phyloP scores from a whole-genome alignment of 2,329 filamentous ascomycete genomes.

The Fusarium redolens region DNA sequence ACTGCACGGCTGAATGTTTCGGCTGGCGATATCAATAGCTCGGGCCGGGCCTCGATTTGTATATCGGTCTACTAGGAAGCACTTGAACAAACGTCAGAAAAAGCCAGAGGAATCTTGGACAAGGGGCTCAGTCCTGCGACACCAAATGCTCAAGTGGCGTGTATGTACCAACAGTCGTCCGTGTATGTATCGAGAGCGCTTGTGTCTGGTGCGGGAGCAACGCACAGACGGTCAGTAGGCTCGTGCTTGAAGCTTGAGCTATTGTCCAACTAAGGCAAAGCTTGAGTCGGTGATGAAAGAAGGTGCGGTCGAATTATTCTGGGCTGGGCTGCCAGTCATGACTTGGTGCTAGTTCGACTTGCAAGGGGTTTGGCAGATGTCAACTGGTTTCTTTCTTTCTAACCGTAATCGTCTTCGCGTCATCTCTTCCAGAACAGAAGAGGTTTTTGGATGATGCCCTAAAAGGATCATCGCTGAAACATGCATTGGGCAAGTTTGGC shows the following conservation, averaged over 20 bases:
- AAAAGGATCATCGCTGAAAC: constrained; percentile 3
- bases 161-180: constrained; percentile 13
- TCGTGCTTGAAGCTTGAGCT: constrained; percentile 35
- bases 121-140: constrained; percentile 27
- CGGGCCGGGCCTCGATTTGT: constrained; percentile 41
- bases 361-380: constrained; percentile 37
- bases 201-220: constrained; percentile 16
- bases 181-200: constrained; percentile 27
- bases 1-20: constrained; percentile 14
- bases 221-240: constrained; percentile 42
- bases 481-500: not conserved
- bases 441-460: constrained; percentile 4
- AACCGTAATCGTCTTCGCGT: constrained; percentile 8
- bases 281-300: constrained; percentile 28
- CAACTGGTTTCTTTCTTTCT: constrained; percentile 12
- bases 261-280: constrained; percentile 40
- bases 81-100: constrained; percentile 10
- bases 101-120: constrained; percentile 5
- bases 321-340: constrained; percentile 21
- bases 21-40: constrained; percentile 30
- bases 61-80: constrained; percentile 31
- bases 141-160: constrained; percentile 29
- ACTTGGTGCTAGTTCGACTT: constrained; percentile 26
- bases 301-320: constrained; percentile 26
- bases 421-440: constrained; percentile 6